Evolutionary conservation across 1,139 yeast species (phyloP), one percentile per base, ranked within the genome.

Genomic region (Pichia sp.): DNA sequence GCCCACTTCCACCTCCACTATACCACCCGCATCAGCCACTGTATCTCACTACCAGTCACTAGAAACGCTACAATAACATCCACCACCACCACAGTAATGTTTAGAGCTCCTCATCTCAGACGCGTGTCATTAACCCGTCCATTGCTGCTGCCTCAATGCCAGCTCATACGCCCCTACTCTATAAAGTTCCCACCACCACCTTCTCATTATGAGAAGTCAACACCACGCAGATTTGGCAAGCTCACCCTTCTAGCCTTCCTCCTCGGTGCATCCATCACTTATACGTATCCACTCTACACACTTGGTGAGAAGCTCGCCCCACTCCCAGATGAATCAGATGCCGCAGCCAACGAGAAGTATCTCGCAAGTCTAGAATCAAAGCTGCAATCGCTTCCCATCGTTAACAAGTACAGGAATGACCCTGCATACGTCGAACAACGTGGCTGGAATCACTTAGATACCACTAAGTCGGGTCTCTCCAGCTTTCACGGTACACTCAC

Each of bases 401-500:
- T 74, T 35, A 62, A 71, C 43, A 51, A 65, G 37, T 58, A 79
- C 33, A 51, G 59, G 1, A 50, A 56, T n/a, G 59, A 66, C 13
- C 65, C 67, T 13, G 55, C 60, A 13, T 77, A 69, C 66, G 34
- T 30, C 6, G 58, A 62, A 41, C 52, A 66, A 14, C 64, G 76
- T 35, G 74, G 84, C 4, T 78, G 85, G 84, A 77, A 74, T 35
- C 71, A 72, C 42, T 58, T 77, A 17, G 46, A 54, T 33, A 72
- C 71, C 41, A 24, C 41, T 8, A 33, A 42, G 14, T 20, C 41
- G 1, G 45, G 43, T 12, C 22, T 38, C 11, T 40, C 40, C 12
- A 21, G 22, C n/a, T 40, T 66, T 5, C 61, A 64, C 21, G 58
- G 62, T 27, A 59, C 70, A 3, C 51, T 76, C 31, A 53, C 62